Evolutionary conservation across 306 rosid species (phyloP).

Genomic region (Dryas drummondii): DNA sequence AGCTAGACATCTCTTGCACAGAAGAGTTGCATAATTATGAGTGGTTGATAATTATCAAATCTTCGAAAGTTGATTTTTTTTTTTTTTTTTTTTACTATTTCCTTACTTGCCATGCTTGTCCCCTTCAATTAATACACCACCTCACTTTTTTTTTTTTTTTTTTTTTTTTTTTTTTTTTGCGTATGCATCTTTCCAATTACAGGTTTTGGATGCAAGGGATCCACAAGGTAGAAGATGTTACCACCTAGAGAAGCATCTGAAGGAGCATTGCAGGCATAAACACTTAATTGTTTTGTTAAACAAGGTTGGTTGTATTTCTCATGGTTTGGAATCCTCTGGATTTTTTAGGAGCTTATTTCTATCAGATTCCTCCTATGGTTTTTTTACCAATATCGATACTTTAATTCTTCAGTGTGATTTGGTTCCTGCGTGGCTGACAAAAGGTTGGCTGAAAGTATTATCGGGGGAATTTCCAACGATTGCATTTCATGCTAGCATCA

Average conservation of each 20-base stretch:
- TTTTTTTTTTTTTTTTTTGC: too few species aligned
- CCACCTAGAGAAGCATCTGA: conserved; percentile 94
- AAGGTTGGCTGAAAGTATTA: conserved; percentile 88
- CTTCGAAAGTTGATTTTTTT: not conserved
- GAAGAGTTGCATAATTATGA: not conserved
- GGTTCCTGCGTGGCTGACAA: conserved; percentile 93
- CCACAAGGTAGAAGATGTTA: conserved; percentile 92
- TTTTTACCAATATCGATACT: not conserved
- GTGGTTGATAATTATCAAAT: not conserved
- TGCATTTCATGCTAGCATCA: conserved; percentile 93
- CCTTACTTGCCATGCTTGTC: conserved; percentile 14
- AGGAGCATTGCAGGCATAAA: conserved; percentile 85
- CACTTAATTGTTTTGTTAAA: conserved; percentile 84
- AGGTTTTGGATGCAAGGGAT: conserved; percentile 97
- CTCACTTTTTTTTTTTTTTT: too few species aligned
- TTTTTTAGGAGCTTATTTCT: not conserved
- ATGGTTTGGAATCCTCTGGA: conserved; percentile 1
- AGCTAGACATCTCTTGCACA: not conserved
- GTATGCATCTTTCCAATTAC: conserved; percentile 31
- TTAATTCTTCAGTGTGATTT: conserved; percentile 67
- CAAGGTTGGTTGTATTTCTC: conserved; percentile 50
- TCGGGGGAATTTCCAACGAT: conserved; percentile 85
- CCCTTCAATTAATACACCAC: conserved; percentile 3
- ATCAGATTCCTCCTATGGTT: not conserved
- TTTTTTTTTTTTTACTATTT: not conserved